A percentile compares a stretch with the other conserved stretches of the same genome.
Conservation (phyloP, 1,284 basidiomycete genomes). For the Coriolopsis trogii region DNA sequence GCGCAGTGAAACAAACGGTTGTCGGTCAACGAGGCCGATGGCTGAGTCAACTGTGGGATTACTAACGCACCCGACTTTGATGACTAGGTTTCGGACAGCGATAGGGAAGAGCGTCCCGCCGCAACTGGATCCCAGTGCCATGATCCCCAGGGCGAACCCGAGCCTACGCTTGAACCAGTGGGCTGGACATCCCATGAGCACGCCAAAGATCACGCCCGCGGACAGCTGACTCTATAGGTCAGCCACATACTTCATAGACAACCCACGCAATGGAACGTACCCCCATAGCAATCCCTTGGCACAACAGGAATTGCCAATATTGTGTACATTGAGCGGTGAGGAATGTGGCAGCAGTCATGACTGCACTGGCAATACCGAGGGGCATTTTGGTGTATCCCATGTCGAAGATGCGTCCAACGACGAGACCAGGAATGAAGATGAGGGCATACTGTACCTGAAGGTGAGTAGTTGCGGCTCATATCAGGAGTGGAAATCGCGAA, state of each 20-base stretch:
- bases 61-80: constrained; percentile 36
- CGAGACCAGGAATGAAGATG: constrained; percentile 48
- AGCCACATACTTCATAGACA: neutral
- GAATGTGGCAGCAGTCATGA: constrained; percentile 49
- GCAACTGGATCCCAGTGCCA: constrained; percentile 43
- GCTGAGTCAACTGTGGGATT: neutral
- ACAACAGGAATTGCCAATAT: constrained; percentile 58
- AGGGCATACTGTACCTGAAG: constrained; percentile 40
- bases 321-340: constrained; percentile 50
- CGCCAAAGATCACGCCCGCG: constrained; percentile 47
- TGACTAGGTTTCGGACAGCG: constrained; percentile 42
- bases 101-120: constrained; percentile 51
- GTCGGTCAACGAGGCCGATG: neutral
- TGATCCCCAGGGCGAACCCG: constrained; percentile 45
- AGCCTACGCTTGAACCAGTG: constrained; percentile 53
- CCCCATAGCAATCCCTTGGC: constrained; percentile 49
- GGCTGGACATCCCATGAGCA: constrained; percentile 43
- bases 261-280: constrained; percentile 27
- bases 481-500: neutral
- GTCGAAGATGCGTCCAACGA: constrained; percentile 59
- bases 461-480: neutral
- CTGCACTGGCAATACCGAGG: constrained; percentile 31
- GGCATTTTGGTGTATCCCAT: constrained; percentile 50
- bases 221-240: constrained; percentile 25
- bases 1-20: too few relatives aligned